Percentiles rank a stretch among this genome's conserved stretches.
These are phyloP conservation scores for Thozetella sp. DNA, from an alignment of 495 filamentous ascomycete genomes.

Conservation along the genomic window DNA sequence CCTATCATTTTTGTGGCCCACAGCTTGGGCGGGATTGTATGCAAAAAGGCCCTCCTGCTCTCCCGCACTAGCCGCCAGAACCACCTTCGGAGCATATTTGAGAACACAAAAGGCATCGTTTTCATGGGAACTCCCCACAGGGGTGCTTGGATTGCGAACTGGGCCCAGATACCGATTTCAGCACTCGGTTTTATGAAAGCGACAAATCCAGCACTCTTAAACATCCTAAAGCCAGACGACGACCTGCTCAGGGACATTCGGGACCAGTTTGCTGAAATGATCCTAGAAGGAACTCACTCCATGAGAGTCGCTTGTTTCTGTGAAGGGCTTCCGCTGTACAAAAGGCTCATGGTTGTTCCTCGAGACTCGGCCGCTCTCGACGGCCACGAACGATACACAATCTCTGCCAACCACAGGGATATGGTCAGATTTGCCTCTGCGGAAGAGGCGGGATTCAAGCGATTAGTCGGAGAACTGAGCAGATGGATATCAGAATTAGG, in stretches of 20 bases:
- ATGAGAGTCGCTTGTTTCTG: background rate
- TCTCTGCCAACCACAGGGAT: slow-evolving; percentile 37
- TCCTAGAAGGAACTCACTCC: background rate
- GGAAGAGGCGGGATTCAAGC: slow-evolving; percentile 35
- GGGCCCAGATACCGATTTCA: too few species aligned
- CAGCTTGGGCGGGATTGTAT: slow-evolving; percentile 41
- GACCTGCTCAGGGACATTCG: background rate
- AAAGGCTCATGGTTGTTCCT: background rate
- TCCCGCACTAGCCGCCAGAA: too few species aligned
- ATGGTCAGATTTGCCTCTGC: slow-evolving; percentile 37
- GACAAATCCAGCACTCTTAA: slow-evolving; percentile 14
- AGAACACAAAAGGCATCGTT: too few species aligned
- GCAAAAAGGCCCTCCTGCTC: too few species aligned
- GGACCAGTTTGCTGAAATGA: background rate
- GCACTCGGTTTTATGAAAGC: too few species aligned
- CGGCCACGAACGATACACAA: slow-evolving; percentile 22
- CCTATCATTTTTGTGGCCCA: slow-evolving; percentile 29
- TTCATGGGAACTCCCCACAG: too few species aligned
- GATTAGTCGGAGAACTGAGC: slow-evolving; percentile 23
- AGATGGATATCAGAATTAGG: slow-evolving; percentile 8
- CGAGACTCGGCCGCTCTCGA: slow-evolving; percentile 4
- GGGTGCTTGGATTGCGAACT: slow-evolving; percentile 18
- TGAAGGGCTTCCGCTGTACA: background rate
- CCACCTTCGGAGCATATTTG: too few species aligned
- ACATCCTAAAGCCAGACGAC: background rate